A percentile compares a stretch with the other conserved stretches of the same genome.
phyloP scores from a whole-genome alignment of 2,329 filamentous ascomycete species.

The Calonectria hongkongensis region DNA sequence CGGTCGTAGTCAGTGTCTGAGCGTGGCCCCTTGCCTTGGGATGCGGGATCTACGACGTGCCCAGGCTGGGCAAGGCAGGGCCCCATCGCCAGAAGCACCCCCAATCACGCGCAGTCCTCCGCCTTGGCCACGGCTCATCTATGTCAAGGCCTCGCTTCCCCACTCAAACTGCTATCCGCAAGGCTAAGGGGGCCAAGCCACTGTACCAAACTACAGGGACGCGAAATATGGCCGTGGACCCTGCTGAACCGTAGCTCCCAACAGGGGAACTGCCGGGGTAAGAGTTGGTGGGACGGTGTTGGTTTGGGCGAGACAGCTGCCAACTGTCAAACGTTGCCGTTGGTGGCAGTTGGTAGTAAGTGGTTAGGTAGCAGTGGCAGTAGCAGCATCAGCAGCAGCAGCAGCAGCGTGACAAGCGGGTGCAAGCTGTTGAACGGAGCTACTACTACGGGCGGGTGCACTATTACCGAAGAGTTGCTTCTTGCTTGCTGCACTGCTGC shows the following conservation, averaged over 20 bases:
- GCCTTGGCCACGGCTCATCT: not conserved
- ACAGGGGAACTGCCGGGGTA: constrained; percentile 29
- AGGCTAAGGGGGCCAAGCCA: constrained; percentile 39
- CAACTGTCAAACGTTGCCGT: constrained; percentile 2
- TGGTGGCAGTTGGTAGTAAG: not conserved
- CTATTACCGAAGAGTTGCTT: constrained; percentile 8
- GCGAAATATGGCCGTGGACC: constrained; percentile 34
- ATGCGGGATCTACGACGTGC: constrained; percentile 46
- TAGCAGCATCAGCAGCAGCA: not conserved
- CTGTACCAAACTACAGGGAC: constrained; percentile 48
- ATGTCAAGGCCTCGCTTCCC: constrained; percentile 31
- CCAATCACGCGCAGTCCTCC: constrained; percentile 19
- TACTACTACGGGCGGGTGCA: not conserved
- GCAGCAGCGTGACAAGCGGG: not conserved
- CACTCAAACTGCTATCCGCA: constrained; percentile 30
- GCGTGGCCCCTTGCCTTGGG: constrained; percentile 34
- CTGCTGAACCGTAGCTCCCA: constrained; percentile 33
- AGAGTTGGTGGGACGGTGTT: constrained; percentile 4
- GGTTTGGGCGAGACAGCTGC: constrained; percentile 23
- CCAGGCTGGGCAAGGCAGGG: constrained; percentile 30
- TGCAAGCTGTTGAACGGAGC: constrained; percentile 8
- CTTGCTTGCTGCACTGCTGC: constrained; percentile 10
- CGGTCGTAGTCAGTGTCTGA: constrained; percentile 18
- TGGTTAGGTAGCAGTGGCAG: no score
- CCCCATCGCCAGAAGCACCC: constrained; percentile 25